phyloP scores from a whole-genome alignment of 306 rosid genomes.

The Citrullus mucosospermus region DNA sequence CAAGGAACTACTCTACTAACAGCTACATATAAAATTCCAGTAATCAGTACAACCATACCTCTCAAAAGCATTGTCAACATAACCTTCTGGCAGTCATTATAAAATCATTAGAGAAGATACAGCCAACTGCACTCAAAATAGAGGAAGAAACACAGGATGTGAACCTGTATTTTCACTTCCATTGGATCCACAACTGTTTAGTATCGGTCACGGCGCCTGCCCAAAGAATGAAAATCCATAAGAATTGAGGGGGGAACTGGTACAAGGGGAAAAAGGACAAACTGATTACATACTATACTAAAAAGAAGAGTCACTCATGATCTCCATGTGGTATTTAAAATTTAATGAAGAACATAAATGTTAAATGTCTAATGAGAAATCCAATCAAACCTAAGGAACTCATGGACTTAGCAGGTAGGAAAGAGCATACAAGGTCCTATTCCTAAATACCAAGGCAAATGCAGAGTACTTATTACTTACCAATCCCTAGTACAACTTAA shows the following conservation, averaged over 20 bases:
- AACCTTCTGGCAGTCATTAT: constrained; percentile 14
- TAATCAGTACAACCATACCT: constrained; percentile 30
- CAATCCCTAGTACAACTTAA: not conserved
- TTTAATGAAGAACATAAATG: not conserved
- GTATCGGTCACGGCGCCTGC: constrained; percentile 10
- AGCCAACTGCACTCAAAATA: constrained; percentile 6
- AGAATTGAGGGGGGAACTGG: not conserved
- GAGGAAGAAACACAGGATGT: constrained; percentile 12
- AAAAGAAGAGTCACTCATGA: not conserved
- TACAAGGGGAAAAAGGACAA: not conserved
- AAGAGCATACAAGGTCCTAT: not conserved
- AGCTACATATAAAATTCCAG: constrained; percentile 7
- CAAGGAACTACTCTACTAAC: constrained; percentile 5
- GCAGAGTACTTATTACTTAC: not conserved
- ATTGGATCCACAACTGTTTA: constrained; percentile 9
- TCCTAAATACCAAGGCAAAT: not conserved
- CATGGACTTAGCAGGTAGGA: not conserved
- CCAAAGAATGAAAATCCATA: not conserved
- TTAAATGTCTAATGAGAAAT: not conserved
- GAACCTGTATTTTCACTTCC: constrained; percentile 21
- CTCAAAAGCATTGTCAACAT: constrained; percentile 28
- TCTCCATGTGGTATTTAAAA: not conserved
- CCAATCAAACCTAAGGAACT: not conserved
- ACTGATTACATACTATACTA: not conserved
- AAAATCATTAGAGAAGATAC: constrained; percentile 5